A percentile compares a stretch with the other conserved stretches of the same genome.
phyloP scores from a whole-genome alignment of 441 rosid genomes.

The Erodium texanum region DNA sequence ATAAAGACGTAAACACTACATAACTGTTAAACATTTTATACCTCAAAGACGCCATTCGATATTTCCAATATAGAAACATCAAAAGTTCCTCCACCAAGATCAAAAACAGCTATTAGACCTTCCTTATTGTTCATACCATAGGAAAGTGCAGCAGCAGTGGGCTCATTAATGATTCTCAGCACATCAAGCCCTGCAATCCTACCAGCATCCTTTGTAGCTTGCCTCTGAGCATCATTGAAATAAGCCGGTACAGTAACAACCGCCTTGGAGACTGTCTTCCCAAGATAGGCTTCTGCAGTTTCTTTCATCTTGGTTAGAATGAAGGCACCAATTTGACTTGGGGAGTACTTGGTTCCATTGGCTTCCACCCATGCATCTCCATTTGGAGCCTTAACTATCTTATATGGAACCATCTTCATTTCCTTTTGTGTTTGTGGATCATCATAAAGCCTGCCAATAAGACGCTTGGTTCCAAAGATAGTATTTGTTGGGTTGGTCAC shows the following conservation, averaged over 20 bases:
- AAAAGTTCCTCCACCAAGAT: constrained; percentile 90
- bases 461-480: constrained; percentile 63
- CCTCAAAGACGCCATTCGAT: constrained; percentile 93
- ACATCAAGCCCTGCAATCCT: constrained; percentile 81
- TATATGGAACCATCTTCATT: constrained; percentile 90
- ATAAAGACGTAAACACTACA: neutral
- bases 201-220: constrained; percentile 91
- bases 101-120: constrained; percentile 85
- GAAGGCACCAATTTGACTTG: constrained; percentile 79
- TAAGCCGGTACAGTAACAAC: constrained; percentile 84
- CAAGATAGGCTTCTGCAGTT: constrained; percentile 77
- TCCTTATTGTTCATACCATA: constrained; percentile 91
- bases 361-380: constrained; percentile 94
- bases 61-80: constrained; percentile 83
- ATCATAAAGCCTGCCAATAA: constrained; percentile 70
- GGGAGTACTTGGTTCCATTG: constrained; percentile 75
- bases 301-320: constrained; percentile 80
- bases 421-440: constrained; percentile 82
- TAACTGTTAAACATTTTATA: constrained; percentile 5
- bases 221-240: constrained; percentile 90
- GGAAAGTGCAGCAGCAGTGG: constrained; percentile 90
- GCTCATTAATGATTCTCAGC: constrained; percentile 81
- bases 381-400: constrained; percentile 78
- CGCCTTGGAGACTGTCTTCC: constrained; percentile 59
- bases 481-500: constrained; percentile 85